Percentiles rank a stretch among this genome's conserved stretches.
These are phyloP conservation scores for Fusarium algeriense DNA, from an alignment of 2,329 filamentous ascomycete species.

Conservation along the genomic window DNA sequence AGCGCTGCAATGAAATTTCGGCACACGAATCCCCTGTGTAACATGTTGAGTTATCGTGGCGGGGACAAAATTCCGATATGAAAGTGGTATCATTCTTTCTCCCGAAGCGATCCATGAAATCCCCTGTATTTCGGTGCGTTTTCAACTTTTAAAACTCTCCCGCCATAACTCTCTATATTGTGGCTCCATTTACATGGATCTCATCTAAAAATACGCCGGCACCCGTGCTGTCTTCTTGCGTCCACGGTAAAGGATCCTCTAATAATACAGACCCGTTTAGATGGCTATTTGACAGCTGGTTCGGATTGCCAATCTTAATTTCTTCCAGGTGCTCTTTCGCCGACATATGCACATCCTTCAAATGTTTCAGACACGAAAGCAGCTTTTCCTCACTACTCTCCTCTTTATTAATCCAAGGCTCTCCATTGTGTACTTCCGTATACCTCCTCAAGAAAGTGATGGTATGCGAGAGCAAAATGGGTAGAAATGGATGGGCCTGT, in stretches of 20 bases:
- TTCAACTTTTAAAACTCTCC: background rate
- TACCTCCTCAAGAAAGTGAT: background rate
- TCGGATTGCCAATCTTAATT: background rate
- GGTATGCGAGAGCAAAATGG: background rate
- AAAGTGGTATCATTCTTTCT: background rate
- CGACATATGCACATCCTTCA: background rate
- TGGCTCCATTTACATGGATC: background rate
- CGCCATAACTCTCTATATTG: background rate
- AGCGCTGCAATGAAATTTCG: background rate
- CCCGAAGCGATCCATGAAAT: too few species aligned
- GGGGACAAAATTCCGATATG: background rate
- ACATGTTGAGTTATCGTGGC: background rate
- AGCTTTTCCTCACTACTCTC: background rate
- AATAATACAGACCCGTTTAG: background rate
- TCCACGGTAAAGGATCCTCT: background rate
- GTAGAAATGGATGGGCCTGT: background rate
- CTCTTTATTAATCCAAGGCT: background rate
- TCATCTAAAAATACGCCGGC: background rate
- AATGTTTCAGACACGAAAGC: background rate
- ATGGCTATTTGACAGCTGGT: background rate
- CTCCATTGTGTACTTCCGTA: background rate
- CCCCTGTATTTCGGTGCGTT: background rate
- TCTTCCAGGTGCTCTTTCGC: background rate
- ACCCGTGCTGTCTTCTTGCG: background rate
- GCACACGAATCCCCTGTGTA: background rate